Evolutionary conservation across 2,329 filamentous ascomycete species (phyloP), one percentile per base, ranked within the genome.

Genomic region (Chrysosporium queenslandicum): DNA sequence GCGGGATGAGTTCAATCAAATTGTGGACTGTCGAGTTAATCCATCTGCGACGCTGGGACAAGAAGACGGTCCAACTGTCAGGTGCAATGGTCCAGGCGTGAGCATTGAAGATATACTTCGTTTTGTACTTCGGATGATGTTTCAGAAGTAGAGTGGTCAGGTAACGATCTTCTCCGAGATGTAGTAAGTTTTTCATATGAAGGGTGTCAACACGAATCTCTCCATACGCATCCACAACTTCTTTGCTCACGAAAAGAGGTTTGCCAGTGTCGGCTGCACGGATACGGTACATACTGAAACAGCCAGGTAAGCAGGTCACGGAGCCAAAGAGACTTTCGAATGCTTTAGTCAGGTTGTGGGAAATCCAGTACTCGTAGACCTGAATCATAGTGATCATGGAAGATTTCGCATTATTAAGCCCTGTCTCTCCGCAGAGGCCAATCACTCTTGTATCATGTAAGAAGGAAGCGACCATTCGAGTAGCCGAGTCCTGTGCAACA

Each of bases 21-120:
- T 98, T 98, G 77, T 98, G 92, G 48, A 98, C 87, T 0, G 92
- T 98, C 53, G 90, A 96, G 77, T 98, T 98, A 72, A 98, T 98
- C 92, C 92, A 98, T 67, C 92, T 87, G 76, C 92, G 91, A 77
- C 92, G 88, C 73, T 98, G 92, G 23, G 92, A 98, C 68, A 97
- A 77, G 79, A 98, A 97, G 55, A 98, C 88, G 39, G 77, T 73
- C 86, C 89, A 97, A 57, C 85, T 88, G 68, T 98, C 92, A 5
- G 92, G 92, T 6, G 92, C 92, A 62, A 97, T 90, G 11, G 92
- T 98, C 88, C 88, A 97, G 23, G 92, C 92, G 63, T 96, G 86
- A 4, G 92, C 91, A 53, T 79, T 78, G 75, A 86, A 87, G 65
- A 94, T 89, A 68, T 94, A 98, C 77, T 97, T 98, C 52, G 92